phyloP scores from a whole-genome alignment of 1,284 basidiomycete species.

The Trametes versicolor region DNA sequence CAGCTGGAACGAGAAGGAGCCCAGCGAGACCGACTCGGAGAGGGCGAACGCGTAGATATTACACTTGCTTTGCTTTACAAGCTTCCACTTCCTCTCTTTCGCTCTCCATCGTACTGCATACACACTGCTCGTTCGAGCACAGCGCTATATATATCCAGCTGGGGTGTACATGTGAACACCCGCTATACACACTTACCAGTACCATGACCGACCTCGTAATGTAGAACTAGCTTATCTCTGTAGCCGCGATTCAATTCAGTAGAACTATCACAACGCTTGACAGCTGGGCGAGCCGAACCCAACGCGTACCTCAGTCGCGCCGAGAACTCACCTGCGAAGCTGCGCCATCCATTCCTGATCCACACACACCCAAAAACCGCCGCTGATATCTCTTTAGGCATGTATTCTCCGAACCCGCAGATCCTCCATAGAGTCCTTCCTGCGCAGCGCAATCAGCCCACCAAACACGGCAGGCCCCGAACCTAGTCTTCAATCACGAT shows the following conservation, averaged over 20 bases:
- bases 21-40: constrained; percentile 20
- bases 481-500: constrained; percentile 53
- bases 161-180: neutral
- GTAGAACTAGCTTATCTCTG: too few species aligned
- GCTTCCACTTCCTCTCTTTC: neutral
- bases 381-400: neutral
- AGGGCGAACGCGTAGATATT: neutral
- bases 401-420: neutral
- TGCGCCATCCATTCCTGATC: too few species aligned
- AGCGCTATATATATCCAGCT: neutral
- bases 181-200: neutral
- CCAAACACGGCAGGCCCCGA: neutral
- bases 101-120: neutral
- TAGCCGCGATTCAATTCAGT: too few species aligned
- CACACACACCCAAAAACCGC: too few species aligned
- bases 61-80: neutral
- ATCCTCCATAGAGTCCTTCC: neutral
- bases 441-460: neutral
- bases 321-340: too few species aligned
- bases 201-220: neutral
- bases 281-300: too few species aligned
- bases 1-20: constrained; percentile 22
- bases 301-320: too few species aligned
- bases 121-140: too few species aligned
- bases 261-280: too few species aligned